Percentiles rank a stretch among this genome's conserved stretches.
Evolutionary conservation across 176 grass and related monocot genomes (phyloP).

Genomic region (Ananas comosus): DNA sequence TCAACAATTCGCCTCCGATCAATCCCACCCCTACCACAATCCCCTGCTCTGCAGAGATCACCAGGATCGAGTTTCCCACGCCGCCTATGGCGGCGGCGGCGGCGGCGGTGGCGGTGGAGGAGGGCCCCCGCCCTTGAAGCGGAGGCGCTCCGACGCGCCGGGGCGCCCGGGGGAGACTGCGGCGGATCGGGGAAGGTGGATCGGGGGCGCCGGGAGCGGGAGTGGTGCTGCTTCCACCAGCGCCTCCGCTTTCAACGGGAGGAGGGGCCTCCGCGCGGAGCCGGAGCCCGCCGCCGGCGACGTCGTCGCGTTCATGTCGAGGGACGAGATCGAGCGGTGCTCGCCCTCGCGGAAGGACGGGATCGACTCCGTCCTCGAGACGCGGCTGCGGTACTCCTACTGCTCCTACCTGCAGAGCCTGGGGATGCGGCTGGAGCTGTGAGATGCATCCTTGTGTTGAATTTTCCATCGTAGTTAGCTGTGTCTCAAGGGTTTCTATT

Average conservation of each 20-base stretch:
- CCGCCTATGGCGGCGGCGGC: too few species aligned
- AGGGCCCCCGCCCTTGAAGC: too few species aligned
- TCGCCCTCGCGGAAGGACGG: slow-evolving; percentile 59
- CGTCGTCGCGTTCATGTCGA: slow-evolving; percentile 29
- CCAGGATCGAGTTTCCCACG: too few species aligned
- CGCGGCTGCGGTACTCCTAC: slow-evolving; percentile 52
- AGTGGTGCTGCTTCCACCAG: too few species aligned
- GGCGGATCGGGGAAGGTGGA: neutral
- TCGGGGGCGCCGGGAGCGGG: too few species aligned
- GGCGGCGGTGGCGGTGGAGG: too few species aligned
- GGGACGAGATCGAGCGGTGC: slow-evolving; percentile 51
- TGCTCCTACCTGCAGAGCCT: slow-evolving; percentile 48
- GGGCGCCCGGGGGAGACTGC: neutral
- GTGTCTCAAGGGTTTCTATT: neutral
- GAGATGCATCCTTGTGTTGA: neutral
- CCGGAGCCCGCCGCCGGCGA: neutral
- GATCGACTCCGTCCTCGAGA: slow-evolving; percentile 44
- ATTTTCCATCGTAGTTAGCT: too few species aligned
- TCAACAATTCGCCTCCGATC: too few species aligned
- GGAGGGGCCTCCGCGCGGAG: neutral
- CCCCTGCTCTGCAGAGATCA: too few species aligned
- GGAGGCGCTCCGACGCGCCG: too few species aligned
- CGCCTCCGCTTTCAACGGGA: neutral
- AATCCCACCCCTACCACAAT: too few species aligned
- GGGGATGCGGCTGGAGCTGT: slow-evolving; percentile 43